A percentile compares a stretch with the other conserved stretches of the same genome.
Evolutionary conservation across 225 moss, liverwort and hornwort species (phyloP).

Genomic region (Pseudoscleropodium purum): DNA sequence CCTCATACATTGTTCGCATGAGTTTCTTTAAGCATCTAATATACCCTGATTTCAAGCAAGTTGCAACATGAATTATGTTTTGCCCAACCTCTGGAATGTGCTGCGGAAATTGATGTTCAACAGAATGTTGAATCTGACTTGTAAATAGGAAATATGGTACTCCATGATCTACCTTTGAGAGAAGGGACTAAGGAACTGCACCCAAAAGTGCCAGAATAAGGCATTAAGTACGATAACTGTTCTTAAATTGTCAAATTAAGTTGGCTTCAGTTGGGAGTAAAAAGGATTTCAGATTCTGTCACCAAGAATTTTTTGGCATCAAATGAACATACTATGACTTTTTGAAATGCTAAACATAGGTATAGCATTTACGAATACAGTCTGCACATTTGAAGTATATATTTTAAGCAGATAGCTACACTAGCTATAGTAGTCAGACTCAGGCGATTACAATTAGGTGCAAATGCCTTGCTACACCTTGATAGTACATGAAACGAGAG

Average conservation of each 20-base stretch:
- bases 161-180: background rate
- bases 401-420: background rate
- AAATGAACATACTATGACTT: background rate
- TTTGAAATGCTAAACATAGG: background rate
- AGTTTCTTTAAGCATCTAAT: background rate
- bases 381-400: background rate
- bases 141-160: background rate
- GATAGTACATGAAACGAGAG: background rate
- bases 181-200: background rate
- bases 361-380: background rate
- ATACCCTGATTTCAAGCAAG: background rate
- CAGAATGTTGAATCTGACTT: background rate
- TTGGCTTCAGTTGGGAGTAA: background rate
- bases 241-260: background rate
- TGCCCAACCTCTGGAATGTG: background rate
- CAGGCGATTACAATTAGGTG: background rate
- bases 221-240: background rate
- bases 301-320: background rate
- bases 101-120: background rate
- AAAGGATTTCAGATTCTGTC: background rate
- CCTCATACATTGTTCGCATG: background rate
- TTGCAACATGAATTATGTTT: background rate
- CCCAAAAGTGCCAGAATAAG: background rate
- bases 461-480: background rate
- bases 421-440: background rate